Evolutionary conservation across 139 green algal species (phyloP), one percentile per base, ranked within the genome.

Genomic region (Ettlia oleoabundans): DNA sequence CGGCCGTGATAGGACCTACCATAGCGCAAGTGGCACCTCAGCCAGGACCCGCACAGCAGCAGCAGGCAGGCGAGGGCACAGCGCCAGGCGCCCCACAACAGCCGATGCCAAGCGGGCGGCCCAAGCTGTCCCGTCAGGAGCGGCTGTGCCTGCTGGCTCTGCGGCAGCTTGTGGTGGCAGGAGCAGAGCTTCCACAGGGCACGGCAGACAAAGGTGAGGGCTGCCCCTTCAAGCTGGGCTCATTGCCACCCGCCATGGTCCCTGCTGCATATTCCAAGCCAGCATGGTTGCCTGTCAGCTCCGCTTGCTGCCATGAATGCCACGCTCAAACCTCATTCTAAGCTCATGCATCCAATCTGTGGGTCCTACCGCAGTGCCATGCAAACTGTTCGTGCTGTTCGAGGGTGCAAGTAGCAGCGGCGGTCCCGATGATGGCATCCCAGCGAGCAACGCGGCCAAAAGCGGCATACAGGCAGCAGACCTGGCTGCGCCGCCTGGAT

Each of bases 381-480:
- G 73, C 73, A 80, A 80, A 33, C 33, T 80, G 33, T 80, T 69
- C 58, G 7, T 80, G 22, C 53, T 80, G 73, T 35, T 80, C 33
- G 73, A 80, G 10, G 73, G 73, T n/a, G 33, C 26, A n/a, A 77
- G 43, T 30, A 71, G 64, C n/a, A 43, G 70, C 70, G 21, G 43
- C 30, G 32, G 43, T 5, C 18, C 55, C 42, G n/a, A 13, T 24
- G 65, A 28, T 4, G 43, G 10, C 67, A 40, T 26, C 24, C 4
- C 4, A 2, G 4, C 21, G n/a, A n/a, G n/a, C n/a, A n/a, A n/a
- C 47, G 63, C 3, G 66, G 37, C 66, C 47, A 58, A 15, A 10
- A 58, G 47, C 47, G 47, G 47, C 47, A 58, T 15, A 58, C 47
- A 65, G 55, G 18, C 15, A 65, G 18, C 15, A 32, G 21, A 28